Conservation (phyloP, 129 eudicot genomes). For the Tagetes erecta region DNA sequence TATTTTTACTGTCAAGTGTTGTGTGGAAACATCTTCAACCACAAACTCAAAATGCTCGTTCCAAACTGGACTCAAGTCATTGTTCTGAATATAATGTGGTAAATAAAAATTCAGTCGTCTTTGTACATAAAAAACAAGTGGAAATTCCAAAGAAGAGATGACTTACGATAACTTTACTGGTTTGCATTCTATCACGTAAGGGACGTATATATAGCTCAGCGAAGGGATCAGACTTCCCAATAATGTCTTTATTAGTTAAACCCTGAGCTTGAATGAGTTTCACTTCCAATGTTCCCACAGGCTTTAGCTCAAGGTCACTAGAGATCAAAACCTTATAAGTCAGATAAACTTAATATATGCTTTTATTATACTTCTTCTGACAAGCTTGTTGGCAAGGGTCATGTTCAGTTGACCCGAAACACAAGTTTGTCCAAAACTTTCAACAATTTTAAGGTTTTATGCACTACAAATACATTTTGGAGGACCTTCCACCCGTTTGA, state of each 20-base stretch:
- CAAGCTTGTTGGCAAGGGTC: not conserved
- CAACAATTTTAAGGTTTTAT: not conserved
- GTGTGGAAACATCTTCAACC: conserved; percentile 83
- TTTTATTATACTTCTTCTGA: conserved; percentile 4
- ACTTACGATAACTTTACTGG: conserved; percentile 85
- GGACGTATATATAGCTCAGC: conserved; percentile 81
- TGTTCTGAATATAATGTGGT: conserved; percentile 53
- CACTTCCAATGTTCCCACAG: conserved; percentile 85
- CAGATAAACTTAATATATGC: not conserved
- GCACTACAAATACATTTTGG: not conserved
- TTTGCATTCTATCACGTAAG: conserved; percentile 63
- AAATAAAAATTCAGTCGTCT: not conserved
- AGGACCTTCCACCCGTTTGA: not conserved
- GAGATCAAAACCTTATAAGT: conserved; percentile 13
- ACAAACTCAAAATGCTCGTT: conserved; percentile 93
- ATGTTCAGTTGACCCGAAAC: not conserved
- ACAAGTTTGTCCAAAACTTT: not conserved
- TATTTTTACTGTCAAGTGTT: conserved; percentile 77
- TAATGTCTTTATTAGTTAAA: conserved; percentile 81
- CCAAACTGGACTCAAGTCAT: conserved; percentile 92
- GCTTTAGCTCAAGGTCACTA: conserved; percentile 94
- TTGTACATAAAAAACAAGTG: not conserved
- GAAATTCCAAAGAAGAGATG: not conserved
- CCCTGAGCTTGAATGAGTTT: conserved; percentile 93
- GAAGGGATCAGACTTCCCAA: conserved; percentile 95